Conservation (phyloP, 345 rosid genomes). For the Corymbia maculata region DNA sequence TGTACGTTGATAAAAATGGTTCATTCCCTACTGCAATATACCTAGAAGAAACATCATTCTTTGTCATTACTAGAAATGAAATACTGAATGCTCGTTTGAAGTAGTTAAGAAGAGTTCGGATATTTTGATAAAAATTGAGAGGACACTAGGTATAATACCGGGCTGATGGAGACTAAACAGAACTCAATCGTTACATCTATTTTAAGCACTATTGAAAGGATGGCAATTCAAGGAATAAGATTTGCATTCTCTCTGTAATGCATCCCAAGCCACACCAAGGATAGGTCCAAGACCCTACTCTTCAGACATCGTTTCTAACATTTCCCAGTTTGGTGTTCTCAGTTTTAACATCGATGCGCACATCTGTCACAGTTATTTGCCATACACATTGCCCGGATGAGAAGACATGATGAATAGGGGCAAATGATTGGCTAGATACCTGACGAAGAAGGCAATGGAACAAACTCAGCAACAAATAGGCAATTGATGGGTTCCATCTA, state of each 20-base stretch:
- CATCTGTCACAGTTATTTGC: neutral
- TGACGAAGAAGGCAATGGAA: neutral
- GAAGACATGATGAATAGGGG: neutral
- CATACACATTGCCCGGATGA: neutral
- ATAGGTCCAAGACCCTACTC: neutral
- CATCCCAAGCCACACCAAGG: neutral
- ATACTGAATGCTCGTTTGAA: neutral
- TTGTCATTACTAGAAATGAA: neutral
- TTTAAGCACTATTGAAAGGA: neutral
- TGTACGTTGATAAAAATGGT: constrained; percentile 72
- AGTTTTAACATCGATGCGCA: neutral
- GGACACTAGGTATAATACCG: neutral
- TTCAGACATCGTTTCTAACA: neutral
- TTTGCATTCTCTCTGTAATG: neutral
- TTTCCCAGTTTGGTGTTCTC: neutral
- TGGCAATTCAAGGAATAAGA: neutral
- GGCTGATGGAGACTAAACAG: neutral
- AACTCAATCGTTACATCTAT: neutral
- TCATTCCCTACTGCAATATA: constrained; percentile 94
- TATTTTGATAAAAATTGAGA: neutral
- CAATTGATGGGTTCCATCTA: neutral
- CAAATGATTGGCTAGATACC: neutral
- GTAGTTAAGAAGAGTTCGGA: neutral
- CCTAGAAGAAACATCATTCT: constrained; percentile 26
- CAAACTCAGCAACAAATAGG: neutral